phyloP scores from a whole-genome alignment of 2,329 filamentous ascomycete genomes.

The Westerdykella aurantiaca region DNA sequence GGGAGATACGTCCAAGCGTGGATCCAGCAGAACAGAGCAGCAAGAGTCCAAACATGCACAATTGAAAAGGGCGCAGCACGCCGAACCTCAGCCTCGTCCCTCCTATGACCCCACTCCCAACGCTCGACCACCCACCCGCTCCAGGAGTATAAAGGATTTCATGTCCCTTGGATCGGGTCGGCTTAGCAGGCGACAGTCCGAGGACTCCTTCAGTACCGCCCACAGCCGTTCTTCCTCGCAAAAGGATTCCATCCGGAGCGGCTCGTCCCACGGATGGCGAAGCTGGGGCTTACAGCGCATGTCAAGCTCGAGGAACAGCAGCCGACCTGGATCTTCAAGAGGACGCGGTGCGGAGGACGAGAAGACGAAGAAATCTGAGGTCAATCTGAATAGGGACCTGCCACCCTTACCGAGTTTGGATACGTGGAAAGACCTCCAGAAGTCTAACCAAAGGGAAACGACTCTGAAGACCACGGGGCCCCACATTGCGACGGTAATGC shows the following conservation, averaged over 20 bases:
- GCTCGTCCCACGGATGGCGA: conserved; percentile 32
- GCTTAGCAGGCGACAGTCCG: conserved; percentile 32
- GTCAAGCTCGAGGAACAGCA: conserved; percentile 29
- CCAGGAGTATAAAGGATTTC: conserved; percentile 37
- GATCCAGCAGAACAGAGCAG: conserved; percentile 32
- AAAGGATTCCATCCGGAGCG: conserved; percentile 19
- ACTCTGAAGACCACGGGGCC: conserved; percentile 16
- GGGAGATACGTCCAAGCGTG: conserved; percentile 37
- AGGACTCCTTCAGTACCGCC: conserved; percentile 23
- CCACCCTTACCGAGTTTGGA: conserved; percentile 45
- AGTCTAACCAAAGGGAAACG: conserved; percentile 9
- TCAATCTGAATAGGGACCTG: conserved; percentile 45
- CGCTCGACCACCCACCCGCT: conserved; percentile 31
- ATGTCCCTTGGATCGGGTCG: conserved; percentile 35
- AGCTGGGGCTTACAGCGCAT: conserved; percentile 35
- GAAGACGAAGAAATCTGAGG: conserved; percentile 22
- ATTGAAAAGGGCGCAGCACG: conserved; percentile 5
- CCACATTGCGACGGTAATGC: conserved; percentile 34
- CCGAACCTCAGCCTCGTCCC: conserved; percentile 16
- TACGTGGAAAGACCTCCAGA: conserved; percentile 27
- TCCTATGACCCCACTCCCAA: conserved; percentile 13
- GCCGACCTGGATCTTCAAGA: conserved; percentile 25
- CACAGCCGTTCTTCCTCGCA: conserved; percentile 10
- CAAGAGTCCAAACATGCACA: neutral
- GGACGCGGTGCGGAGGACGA: conserved; percentile 23